Evolutionary conservation across 495 filamentous ascomycete species (phyloP), one percentile per base, ranked within the genome.

Genomic region (Sabuloglossum arenarium): DNA sequence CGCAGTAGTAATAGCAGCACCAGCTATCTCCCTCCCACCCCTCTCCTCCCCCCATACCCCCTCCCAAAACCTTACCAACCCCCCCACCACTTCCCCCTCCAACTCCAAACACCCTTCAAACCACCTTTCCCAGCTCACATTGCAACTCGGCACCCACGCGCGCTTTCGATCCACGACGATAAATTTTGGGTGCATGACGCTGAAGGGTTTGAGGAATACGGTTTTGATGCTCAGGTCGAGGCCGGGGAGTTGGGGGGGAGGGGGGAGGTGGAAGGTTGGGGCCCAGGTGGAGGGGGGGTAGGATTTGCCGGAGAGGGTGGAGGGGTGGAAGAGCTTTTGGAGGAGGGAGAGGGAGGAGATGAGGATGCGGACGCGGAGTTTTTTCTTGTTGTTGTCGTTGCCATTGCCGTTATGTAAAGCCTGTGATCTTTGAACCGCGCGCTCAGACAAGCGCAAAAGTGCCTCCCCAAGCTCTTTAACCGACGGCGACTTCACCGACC

Each of bases 111-210:
- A 82, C 1, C 80, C 79, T 65, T 87, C 84, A 28, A 86, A 73
- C 84, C 84, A 88, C 14, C 72, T 59, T 63, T 86, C 84, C 79
- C 79, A 85, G 61, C 81, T 85, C 0, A 88, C 75, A 63, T 88
- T 88, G 61, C 79, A 82, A 60, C 79, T 83, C 0, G 81, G 82
- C 11, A 86, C 62, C 37, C 77, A 73, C 2, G 78, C 79, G 1
- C 61, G 70, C 34, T 71, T 61, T 9, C 81, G 70, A 61, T 88
- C 84, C 14, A 88, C 66, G 51, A 88, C 73, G 49, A 85, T 70
- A 59, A 81, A 86, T 62, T 88, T 88, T 1, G 82, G 78, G 61
- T 88, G 84, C 73, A 87, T 80, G 1, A 87, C 78, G 56, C 80
- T 83, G 61, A 88, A 80, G 2, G 84, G 84, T 3, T 76, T 67